Evolutionary conservation across 495 filamentous ascomycete genomes (phyloP).

Genomic region (Chaetomium cochliodes): DNA sequence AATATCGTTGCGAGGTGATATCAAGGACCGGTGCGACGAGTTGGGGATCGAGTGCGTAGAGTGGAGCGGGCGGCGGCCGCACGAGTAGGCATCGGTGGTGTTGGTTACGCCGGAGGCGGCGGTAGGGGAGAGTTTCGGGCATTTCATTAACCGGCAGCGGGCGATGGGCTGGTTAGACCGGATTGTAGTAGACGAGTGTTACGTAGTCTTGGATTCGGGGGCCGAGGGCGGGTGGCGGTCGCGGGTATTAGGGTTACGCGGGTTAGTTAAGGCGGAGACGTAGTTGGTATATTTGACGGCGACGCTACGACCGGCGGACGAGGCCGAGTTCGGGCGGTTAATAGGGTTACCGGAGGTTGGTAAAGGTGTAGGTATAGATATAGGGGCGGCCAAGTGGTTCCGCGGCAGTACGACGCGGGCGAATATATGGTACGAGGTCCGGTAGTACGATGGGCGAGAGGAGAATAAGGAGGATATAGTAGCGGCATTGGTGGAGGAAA

Average conservation of each 20-base stretch:
- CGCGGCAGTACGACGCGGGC: too few species aligned
- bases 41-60: conserved; percentile 2
- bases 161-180: not conserved
- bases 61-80: conserved; percentile 3
- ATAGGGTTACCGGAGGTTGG: not conserved
- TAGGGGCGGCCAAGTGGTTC: too few species aligned
- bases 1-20: not conserved
- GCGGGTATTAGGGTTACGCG: not conserved
- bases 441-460: too few species aligned
- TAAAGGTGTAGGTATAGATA: too few species aligned
- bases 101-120: conserved; percentile 4
- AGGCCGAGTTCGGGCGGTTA: conserved; percentile 3
- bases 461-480: too few species aligned
- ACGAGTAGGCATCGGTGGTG: conserved; percentile 2
- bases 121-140: conserved; percentile 2
- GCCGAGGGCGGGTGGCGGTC: not conserved
- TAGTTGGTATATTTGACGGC: conserved; percentile 1
- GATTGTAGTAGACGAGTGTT: not conserved
- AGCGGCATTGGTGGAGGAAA: too few species aligned
- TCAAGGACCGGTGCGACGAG: conserved; percentile 4
- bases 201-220: conserved; percentile 7
- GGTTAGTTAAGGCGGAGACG: not conserved
- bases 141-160: conserved; percentile 4
- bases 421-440: too few species aligned
- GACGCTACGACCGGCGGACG: not conserved